Evolutionary conservation across 345 rosid genomes (phyloP), one percentile per base, ranked within the genome.

Genomic region (Gossypium rotundifolium): DNA sequence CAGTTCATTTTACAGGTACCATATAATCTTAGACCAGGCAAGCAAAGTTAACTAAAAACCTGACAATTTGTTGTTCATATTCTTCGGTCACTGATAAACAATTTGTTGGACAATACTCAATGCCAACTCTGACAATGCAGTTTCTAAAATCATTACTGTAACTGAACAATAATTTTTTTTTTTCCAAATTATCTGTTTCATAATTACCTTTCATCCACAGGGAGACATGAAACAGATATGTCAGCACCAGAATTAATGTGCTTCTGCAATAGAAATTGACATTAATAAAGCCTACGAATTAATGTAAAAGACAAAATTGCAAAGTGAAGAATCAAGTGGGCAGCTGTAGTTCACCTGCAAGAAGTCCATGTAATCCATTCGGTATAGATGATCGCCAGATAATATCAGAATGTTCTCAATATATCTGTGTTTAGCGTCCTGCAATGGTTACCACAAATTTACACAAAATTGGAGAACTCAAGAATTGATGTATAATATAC

Each of bases 351-450:
- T 73, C 63, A 79, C 97, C 93, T 91, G 97, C 62, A 93, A 75
- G 74, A 91, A 91, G 54, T 93, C 93, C 90, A 91, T 88, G 82
- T 93, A 90, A 71, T 93, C 94, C 98, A 93, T 93, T 71, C 91
- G 88, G 71, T 91, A 91, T 64, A 93, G 88, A 83, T 93, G 98
- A 86, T 93, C 98, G 7, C 95, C 97, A 5, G 93, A 85, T 81
- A 93, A 82, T 76, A 93, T 90, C 75, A 93, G 80, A 78, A 93
- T 85, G 85, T 90, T 91, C 77, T 93, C 97, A 22, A 93, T 82
- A 74, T 93, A 72, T 74, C 89, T 88, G 74, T 84, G 86, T 85
- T 91, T 91, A 38, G 87, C 88, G 81, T 91, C 98, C 98, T 93
- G 73, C 72, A 79, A 11, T 72, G n/a, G 44, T 46, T 17, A 38